Evolutionary conservation across 1,284 basidiomycete genomes (phyloP), one percentile per base, ranked within the genome.

Genomic region (Fomitopsis pinicola): DNA sequence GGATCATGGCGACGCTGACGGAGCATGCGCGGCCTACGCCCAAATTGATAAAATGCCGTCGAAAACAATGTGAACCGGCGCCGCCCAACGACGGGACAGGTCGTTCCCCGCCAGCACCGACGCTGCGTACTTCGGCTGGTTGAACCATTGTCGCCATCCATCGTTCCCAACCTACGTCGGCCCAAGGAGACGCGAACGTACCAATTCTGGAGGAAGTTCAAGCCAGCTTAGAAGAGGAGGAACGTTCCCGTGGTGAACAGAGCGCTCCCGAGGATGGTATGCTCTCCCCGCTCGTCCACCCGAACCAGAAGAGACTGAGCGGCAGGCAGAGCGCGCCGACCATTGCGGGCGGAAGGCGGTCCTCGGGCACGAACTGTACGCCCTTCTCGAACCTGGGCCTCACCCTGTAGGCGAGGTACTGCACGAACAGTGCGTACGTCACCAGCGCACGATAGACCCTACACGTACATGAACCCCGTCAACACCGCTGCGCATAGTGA

Each of bases 281-380:
- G 50, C 59, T 65, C 3, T 67, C 38, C 4, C 63, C 66, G 14
- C 76, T 72, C 0, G 77, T 75, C 76, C 79, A 81, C 15, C 79
- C 78, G 58, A 81, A 75, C 70, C 75, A 74, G 69, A 82, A 78
- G 30, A 79, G 72, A 5, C 76, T 78, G 19, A 75, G 63, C 2
- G 80, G 75, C 30, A 81, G 72, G 5, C 75, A 63, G 7, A 77
- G 71, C 14, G 75, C 77, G 0, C 75, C 76, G 17, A 74, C 52
- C 66, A 77, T 72, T 2, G 77, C 72, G 10, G 76, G 73, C 5
- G 70, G 72, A 19, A 83, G 73, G 57, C 82, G 73, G 67, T 79
- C 77, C 69, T 83, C 77, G 1, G 80, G 78, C 67, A 44, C 72
- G 69, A 66, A 70, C 33, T 54, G 56, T 3, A 59, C 59, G 2